Evolutionary conservation across 2,329 filamentous ascomycete genomes (phyloP), one percentile per base, ranked within the genome.

Genomic region (Penicillium janthinellum): DNA sequence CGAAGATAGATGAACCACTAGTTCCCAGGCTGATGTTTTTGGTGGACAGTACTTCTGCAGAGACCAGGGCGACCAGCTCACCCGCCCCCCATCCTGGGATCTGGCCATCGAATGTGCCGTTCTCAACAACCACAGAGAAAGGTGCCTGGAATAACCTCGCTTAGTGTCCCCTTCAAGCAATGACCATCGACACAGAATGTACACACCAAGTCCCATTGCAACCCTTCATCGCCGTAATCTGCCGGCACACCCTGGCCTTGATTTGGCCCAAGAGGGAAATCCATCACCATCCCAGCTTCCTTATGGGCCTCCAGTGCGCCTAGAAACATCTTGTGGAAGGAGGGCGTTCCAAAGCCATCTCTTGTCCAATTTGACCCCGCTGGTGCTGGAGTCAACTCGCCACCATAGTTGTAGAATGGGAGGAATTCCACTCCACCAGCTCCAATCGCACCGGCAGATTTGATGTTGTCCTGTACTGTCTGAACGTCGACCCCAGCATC

Each of bases 181-280:
- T 15, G 7, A 6, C 11, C 22, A 28, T 17, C 12, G 7, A 15
- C 10, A 10, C 7, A 6, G 42, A 4, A 45, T 45, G 12, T 6
- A 56, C 58, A 5, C 54, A 67, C 64, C 57, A 70, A 54, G 48
- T 70, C 64, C 66, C 66, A 69, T 2, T 64, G 76, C 55, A 77
- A 65, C 0, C 77, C 78, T 5, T 75, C 71, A 48, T 73, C 68
- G 22, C 71, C 64, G 0, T 61, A 56, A 0, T 67, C 62, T 0
- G 77, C 73, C 0, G 81, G 81, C 3, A 82, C 78, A 14, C 82
- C 82, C 48, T 77, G 73, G 4, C 81, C 82, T 64, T 81, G 78
- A 59, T 81, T 81, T 0, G 81, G 77, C 0, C 81, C 81, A 1
- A 83, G 50, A 0, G 77, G 70, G 63, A 81, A 80, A 61, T 84